These are phyloP conservation scores for Lentinula raphanica DNA, from an alignment of 768 basidiomycete species.

Conservation along the genomic window DNA sequence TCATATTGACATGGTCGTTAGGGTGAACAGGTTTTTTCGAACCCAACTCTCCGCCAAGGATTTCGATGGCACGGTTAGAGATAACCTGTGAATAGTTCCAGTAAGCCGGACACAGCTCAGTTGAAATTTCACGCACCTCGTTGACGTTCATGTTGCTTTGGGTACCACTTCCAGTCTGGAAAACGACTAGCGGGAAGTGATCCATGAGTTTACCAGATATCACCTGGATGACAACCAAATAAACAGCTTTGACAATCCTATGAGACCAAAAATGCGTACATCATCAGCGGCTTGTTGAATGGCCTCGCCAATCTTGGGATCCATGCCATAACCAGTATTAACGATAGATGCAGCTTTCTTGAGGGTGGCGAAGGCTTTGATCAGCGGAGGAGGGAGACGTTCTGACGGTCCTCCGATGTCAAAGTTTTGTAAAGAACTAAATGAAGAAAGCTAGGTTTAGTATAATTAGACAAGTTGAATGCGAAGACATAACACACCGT, in stretches of 20 bases:
- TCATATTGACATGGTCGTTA: constrained; percentile 99
- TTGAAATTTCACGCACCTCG: constrained; percentile 53
- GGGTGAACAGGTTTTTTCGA: constrained; percentile 98
- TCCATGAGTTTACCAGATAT: constrained; percentile 92
- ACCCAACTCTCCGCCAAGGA: constrained; percentile 91
- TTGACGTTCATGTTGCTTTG: constrained; percentile 99
- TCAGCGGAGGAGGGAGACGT: constrained; percentile 89
- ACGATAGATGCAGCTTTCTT: constrained; percentile 95
- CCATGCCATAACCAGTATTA: constrained; percentile 86
- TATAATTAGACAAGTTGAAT: background rate
- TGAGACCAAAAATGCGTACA: constrained; percentile 37
- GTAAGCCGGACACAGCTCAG: background rate
- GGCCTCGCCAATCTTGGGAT: constrained; percentile 79
- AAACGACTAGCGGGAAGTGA: constrained; percentile 97
- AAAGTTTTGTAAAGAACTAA: constrained; percentile 91
- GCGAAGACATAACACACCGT: constrained; percentile 41
- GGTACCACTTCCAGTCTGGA: constrained; percentile 98
- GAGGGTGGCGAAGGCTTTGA: constrained; percentile 95
- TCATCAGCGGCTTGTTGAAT: constrained; percentile 95
- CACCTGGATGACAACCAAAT: constrained; percentile 53
- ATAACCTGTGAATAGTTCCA: constrained; percentile 59
- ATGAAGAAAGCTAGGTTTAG: background rate
- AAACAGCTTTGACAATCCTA: background rate
- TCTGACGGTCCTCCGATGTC: constrained; percentile 96
- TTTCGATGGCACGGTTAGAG: constrained; percentile 95